Evolutionary conservation across 2,329 filamentous ascomycete genomes (phyloP), one percentile per base, ranked within the genome.

Genomic region (Aspergillus neotritici): DNA sequence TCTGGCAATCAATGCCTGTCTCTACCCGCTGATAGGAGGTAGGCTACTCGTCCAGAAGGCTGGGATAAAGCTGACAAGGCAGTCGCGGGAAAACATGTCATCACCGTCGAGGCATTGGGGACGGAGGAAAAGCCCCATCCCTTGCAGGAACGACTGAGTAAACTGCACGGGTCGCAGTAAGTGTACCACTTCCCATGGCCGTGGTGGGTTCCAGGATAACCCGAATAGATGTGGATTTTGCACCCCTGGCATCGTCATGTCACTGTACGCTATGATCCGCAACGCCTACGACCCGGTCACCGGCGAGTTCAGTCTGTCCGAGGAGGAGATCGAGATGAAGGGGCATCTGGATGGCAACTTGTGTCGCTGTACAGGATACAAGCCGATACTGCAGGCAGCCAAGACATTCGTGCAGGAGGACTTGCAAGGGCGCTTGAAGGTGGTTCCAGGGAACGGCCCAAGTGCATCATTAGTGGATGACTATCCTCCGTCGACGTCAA

Each of bases 11-110:
- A 94, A 94, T 62, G 88, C 88, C 37, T 94, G 88, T 61, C 73
- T 94, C 37, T 88, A 88, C 16, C 88, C 88, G n/a, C 75, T 94
- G 14, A 84, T 87, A 50, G 91, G 86, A 58, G 55, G 55, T 56
- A 41, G 25, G 38, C 43, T 9, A 12, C 13, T 13, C 14, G 12
- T n/a, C 11, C 21, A 11, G 16, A 30, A 13, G 28, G 8, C n/a
- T 15, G 16, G 6, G 28, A 17, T 28, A 14, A 25, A 25, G 21
- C 44, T 46, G 10, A 44, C 34, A 40, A 5, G 5, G n/a, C 15
- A 51, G 78, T 94, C 28, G 87, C 94, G 61, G 89, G 88, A 37
- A 95, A 95, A 62, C 89, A 94, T 75, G 86, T 94, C 57, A 89
- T 95, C 63, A 95, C 89, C 6, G 81, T 95, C 35, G 88, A 95